Base-by-base conservation (phyloP, 148 eudicot species). In the Suaeda aralocaspica region DNA sequence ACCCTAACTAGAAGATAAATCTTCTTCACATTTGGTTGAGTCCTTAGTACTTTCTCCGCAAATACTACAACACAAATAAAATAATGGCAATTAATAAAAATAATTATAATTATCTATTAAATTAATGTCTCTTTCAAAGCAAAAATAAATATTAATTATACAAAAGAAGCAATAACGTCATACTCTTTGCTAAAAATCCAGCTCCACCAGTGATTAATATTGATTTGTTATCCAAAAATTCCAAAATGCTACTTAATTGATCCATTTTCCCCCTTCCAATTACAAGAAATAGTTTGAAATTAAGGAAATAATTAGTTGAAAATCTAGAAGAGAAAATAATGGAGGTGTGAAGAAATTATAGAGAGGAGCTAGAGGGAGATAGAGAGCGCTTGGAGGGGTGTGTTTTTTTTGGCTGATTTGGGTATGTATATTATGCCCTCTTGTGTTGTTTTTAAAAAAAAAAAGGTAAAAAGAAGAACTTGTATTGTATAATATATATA, bases 201-300 rank as follows among this genome's bases (percentile, higher is more conserved):
- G 41, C 8, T 3, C 5, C 41, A 36, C 41, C 41, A 4, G 41
- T 36, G 8, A 36, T 8, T 3, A 36, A 36, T 4, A 36, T 36
- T 36, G 41, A 3, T 36, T 36, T 36, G 41, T 36, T 36, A 3
- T 36, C 5, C 5, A 36, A 36, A 36, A 36, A 36, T 8, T 36
- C 41, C 4, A 8, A 36, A 3, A 36, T 36, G 41, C 41, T 36
- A 48, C 63, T 72, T 69, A 76, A 25, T 78, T n/a, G n/a, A n/a
- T 85, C 88, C 88, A 85, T 85, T 45, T 67, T 21, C 2, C 9
- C 9, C 21, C 24, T 59, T 15, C n/a, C 8, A 36, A 36, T 36
- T 36, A 3, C 41, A 21, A 33, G 10, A 29, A 19, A 41, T 41
- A 31, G 21, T 42, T n/a, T 30, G 25, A 30, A 13, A 28, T 36